Conservation (phyloP, 2,329 filamentous ascomycete genomes). For the Fulvia fulva region DNA sequence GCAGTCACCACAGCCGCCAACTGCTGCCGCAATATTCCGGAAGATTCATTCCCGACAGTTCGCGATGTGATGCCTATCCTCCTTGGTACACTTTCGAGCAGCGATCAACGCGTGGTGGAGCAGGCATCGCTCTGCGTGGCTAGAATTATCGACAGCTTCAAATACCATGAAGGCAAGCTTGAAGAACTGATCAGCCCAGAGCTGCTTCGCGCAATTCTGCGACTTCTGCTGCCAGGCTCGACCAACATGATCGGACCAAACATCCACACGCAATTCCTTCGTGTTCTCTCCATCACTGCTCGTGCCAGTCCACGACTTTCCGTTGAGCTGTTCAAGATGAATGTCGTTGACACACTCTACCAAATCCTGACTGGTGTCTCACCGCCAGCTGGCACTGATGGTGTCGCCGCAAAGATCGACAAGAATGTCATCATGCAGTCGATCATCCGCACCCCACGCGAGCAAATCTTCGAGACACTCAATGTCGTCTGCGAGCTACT, state of each 20-base stretch:
- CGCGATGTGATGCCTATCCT: constrained; percentile 95
- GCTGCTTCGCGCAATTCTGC: constrained; percentile 76
- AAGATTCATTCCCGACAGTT: constrained; percentile 87
- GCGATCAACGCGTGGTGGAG: constrained; percentile 93
- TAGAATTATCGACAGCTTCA: constrained; percentile 95
- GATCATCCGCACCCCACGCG: constrained; percentile 87
- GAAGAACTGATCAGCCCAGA: constrained; percentile 90
- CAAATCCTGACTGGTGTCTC: constrained; percentile 96
- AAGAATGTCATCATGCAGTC: constrained; percentile 99
- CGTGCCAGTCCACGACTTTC: constrained; percentile 83
- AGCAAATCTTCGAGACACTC: constrained; percentile 94
- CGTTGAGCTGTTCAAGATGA: constrained; percentile 88
- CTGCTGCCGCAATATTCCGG: constrained; percentile 93
- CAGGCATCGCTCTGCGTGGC: constrained; percentile 95
- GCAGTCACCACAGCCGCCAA: constrained; percentile 97
- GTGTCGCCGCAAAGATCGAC: constrained; percentile 81
- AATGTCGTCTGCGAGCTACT: constrained; percentile 96
- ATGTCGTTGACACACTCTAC: constrained; percentile 94
- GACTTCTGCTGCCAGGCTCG: constrained; percentile 84
- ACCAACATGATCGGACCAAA: constrained; percentile 91
- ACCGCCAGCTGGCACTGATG: constrained; percentile 72
- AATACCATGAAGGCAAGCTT: constrained; percentile 77
- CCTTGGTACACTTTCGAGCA: constrained; percentile 83
- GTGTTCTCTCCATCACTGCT: constrained; percentile 84
- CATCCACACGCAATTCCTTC: constrained; percentile 94